Percentiles rank a stretch among this genome's conserved stretches.
phyloP scores from a whole-genome alignment of 2,329 filamentous ascomycete species.

The Calonectria naviculata region DNA sequence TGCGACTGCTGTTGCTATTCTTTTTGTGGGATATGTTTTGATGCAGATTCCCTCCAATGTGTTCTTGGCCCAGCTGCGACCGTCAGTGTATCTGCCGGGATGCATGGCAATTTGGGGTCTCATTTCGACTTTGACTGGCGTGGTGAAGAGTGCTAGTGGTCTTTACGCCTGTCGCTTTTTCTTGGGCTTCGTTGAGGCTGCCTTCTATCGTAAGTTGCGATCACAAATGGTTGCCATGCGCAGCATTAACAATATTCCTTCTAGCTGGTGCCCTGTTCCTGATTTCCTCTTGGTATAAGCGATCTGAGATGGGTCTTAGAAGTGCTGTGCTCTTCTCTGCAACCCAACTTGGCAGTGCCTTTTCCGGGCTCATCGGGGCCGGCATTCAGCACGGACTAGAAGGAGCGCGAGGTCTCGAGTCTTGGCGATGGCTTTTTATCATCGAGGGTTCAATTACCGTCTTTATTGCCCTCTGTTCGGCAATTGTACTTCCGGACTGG shows the following conservation, averaged over 20 bases:
- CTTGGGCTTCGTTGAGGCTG: not conserved
- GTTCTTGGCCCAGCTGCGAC: not conserved
- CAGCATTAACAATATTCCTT: not conserved
- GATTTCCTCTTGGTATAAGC: slow-evolving; percentile 26
- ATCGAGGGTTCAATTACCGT: slow-evolving; percentile 22
- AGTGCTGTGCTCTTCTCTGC: slow-evolving; percentile 22
- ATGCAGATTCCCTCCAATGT: not conserved
- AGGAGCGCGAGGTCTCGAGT: slow-evolving; percentile 17
- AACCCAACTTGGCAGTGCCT: slow-evolving; percentile 21
- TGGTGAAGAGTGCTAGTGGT: not conserved
- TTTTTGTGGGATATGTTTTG: not conserved
- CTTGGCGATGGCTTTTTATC: slow-evolving; percentile 22
- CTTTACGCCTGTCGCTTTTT: not conserved
- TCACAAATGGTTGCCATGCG: too few relatives aligned
- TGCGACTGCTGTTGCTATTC: not conserved
- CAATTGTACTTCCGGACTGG: slow-evolving; percentile 11
- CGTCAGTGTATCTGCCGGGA: not conserved
- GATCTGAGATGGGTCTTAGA: slow-evolving; percentile 22
- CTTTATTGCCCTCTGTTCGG: slow-evolving; percentile 13
- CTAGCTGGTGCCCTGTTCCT: slow-evolving; percentile 23
- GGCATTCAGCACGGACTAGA: slow-evolving; percentile 19
- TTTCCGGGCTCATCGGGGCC: slow-evolving; percentile 19
- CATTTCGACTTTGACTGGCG: not conserved
- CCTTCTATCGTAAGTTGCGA: not conserved
- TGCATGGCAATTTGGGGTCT: not conserved